Conservation (phyloP, 106 monocot genomes). For the Posidonia australis region DNA sequence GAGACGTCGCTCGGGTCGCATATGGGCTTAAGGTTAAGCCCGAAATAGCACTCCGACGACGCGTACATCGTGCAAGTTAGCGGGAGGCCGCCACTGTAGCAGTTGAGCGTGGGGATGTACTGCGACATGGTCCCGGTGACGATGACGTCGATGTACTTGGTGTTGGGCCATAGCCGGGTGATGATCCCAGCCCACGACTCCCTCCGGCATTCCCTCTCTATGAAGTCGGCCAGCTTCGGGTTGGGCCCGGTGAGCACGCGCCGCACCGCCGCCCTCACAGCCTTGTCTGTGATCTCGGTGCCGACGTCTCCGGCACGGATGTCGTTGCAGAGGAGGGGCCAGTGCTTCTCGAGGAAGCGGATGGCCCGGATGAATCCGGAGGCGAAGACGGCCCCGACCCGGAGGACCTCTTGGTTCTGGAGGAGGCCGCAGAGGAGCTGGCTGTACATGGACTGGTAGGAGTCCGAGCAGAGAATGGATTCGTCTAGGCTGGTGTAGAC, state of each 20-base stretch:
- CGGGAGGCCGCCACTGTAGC: conserved; percentile 63
- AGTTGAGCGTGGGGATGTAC: conserved; percentile 75
- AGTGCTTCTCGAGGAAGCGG: conserved; percentile 61
- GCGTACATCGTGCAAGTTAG: conserved; percentile 84
- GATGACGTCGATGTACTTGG: conserved; percentile 78
- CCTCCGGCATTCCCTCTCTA: conserved; percentile 49
- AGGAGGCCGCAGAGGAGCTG: conserved; percentile 73
- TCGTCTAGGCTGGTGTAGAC: conserved; percentile 73
- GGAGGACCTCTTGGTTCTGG: conserved; percentile 51
- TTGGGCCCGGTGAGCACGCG: conserved; percentile 34
- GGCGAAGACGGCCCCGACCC: conserved; percentile 84
- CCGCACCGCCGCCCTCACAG: conserved; percentile 42
- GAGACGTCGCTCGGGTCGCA: conserved; percentile 61
- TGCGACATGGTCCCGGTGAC: conserved; percentile 87
- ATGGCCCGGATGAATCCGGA: conserved; percentile 85
- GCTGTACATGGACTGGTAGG: conserved; percentile 87
- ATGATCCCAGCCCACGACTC: conserved; percentile 62
- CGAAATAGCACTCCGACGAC: conserved; percentile 90
- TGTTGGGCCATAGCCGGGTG: conserved; percentile 64
- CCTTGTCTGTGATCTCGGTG: conserved; percentile 36
- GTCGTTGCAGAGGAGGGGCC: conserved; percentile 56
- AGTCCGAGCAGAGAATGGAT: conserved; percentile 61
- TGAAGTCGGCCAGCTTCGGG: conserved; percentile 30
- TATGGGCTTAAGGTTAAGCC: conserved; percentile 77
- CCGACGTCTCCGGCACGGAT: conserved; percentile 44